Evolutionary conservation across 2,329 filamentous ascomycete genomes (phyloP).

Genomic region (Ascochyta pisi): DNA sequence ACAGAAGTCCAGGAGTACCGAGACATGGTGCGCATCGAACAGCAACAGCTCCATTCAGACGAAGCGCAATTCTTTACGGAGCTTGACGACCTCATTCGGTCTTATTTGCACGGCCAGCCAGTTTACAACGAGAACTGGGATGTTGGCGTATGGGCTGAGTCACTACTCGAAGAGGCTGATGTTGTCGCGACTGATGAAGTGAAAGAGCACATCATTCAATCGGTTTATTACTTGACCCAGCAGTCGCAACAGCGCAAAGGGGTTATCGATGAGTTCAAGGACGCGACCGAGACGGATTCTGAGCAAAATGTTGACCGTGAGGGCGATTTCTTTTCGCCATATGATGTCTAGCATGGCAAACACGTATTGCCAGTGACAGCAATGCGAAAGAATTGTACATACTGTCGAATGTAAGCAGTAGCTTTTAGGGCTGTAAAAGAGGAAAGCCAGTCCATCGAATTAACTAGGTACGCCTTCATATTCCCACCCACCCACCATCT

Average conservation of each 20-base stretch:
- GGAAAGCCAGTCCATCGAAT: background rate
- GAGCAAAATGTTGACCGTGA: background rate
- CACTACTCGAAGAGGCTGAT: background rate
- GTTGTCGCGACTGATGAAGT: background rate
- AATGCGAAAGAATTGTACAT: background rate
- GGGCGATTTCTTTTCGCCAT: background rate
- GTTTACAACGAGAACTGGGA: background rate
- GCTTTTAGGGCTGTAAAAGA: background rate
- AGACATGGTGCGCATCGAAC: background rate
- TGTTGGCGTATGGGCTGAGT: background rate
- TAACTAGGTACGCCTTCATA: constrained; percentile 70
- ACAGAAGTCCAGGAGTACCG: background rate
- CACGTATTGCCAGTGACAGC: background rate
- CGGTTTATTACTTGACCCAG: background rate
- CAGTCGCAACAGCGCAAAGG: background rate
- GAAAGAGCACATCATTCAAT: background rate
- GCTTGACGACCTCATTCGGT: background rate
- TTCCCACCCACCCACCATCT: constrained; percentile 62
- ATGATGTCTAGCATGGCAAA: background rate
- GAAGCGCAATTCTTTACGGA: background rate
- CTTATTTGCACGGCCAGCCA: background rate
- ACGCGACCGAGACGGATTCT: background rate
- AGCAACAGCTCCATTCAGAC: background rate
- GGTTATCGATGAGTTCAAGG: too few species aligned
- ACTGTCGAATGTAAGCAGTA: background rate